These are phyloP conservation scores for Tephrocybe sp. DNA, from an alignment of 768 basidiomycete species.

Conservation along the genomic window DNA sequence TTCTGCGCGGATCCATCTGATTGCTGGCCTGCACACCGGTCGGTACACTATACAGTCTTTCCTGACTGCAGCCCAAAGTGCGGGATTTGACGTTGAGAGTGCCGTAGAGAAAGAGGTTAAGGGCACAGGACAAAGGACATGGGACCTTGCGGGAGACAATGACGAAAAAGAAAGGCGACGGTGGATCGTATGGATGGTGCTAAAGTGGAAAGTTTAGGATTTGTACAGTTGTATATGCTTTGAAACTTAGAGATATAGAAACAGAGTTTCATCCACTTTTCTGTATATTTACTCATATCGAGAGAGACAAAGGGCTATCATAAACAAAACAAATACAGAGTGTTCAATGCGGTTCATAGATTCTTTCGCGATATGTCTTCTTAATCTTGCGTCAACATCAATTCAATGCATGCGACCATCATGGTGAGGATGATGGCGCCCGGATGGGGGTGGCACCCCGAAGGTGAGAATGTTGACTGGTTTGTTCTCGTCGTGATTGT, in stretches of 20 bases:
- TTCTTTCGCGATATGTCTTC: not conserved
- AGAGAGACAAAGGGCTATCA: not conserved
- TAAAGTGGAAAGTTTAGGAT: slow-evolving; percentile 40
- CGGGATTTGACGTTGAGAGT: slow-evolving; percentile 44
- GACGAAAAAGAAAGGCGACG: slow-evolving; percentile 65
- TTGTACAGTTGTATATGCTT: no score
- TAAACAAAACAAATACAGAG: not conserved
- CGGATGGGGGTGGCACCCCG: slow-evolving; percentile 28
- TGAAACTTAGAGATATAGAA: not conserved
- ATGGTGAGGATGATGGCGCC: slow-evolving; percentile 21
- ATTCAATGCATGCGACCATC: slow-evolving; percentile 20
- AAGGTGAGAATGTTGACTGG: slow-evolving; percentile 48
- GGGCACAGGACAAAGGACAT: slow-evolving; percentile 37
- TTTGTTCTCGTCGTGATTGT: slow-evolving; percentile 33
- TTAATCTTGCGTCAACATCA: not conserved
- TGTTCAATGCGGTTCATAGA: not conserved
- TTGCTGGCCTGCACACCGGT: slow-evolving; percentile 77
- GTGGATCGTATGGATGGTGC: slow-evolving; percentile 69
- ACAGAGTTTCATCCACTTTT: not conserved
- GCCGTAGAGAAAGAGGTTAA: slow-evolving; percentile 46
- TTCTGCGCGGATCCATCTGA: slow-evolving; percentile 55
- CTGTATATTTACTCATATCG: not conserved
- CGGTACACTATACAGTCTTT: slow-evolving; percentile 69
- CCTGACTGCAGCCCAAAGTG: slow-evolving; percentile 32
- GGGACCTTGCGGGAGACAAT: slow-evolving; percentile 54